These are phyloP conservation scores for Blastobotrys capitulatus DNA, from an alignment of 1,139 yeast species.

Conservation along the genomic window DNA sequence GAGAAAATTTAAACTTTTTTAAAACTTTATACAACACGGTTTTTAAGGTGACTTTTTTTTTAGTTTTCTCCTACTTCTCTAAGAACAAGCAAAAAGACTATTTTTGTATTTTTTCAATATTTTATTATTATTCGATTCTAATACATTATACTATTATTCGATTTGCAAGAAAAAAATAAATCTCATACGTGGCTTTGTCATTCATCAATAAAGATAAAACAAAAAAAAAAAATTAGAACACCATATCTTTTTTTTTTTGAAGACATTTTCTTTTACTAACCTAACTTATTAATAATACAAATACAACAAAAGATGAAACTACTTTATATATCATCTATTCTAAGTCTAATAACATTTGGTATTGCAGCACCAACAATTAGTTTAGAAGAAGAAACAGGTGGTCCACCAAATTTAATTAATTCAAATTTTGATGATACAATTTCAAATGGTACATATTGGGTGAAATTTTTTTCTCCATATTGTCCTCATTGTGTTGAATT, in stretches of 20 bases:
- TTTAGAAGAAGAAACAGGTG: neutral
- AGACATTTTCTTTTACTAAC: neutral
- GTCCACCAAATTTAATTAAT: conserved; percentile 1
- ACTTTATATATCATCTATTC: neutral
- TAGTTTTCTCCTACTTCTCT: too few species aligned
- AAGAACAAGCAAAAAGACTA: too few species aligned
- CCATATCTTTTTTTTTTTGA: neutral
- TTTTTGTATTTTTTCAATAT: too few species aligned
- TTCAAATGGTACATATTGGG: conserved; percentile 33
- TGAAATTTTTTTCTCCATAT: conserved; percentile 39
- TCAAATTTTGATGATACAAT: conserved; percentile 6
- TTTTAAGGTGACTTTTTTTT: too few species aligned
- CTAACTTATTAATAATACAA: neutral
- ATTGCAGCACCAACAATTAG: neutral
- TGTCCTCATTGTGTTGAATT: conserved; percentile 37
- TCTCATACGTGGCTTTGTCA: too few species aligned
- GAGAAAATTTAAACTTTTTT: too few species aligned
- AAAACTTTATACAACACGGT: too few species aligned
- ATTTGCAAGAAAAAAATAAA: too few species aligned
- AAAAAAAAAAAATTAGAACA: too few species aligned
- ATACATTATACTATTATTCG: too few species aligned
- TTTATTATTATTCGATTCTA: too few species aligned
- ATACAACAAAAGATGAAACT: neutral
- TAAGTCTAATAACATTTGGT: neutral
- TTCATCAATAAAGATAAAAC: too few species aligned